Evolutionary conservation across 805 yeast species (phyloP), one percentile per base, ranked within the genome.

Genomic region (Myxozyma neotropica): DNA sequence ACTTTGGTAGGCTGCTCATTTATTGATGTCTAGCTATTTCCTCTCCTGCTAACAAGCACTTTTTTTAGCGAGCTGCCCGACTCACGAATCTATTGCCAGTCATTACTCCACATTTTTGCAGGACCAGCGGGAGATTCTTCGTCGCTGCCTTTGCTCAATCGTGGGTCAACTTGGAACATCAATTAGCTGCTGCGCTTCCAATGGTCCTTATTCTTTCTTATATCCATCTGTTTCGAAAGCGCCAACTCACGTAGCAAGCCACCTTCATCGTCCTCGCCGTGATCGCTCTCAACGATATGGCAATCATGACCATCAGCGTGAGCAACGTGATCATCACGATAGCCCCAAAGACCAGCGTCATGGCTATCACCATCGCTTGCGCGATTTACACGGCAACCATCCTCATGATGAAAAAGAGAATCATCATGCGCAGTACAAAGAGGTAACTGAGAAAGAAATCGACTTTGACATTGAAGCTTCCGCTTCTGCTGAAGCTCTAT

Each of bases 61-160:
- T n/a, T n/a, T n/a, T 17, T 2, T 10, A 55, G 53, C 33, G 15
- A 21, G 26, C 39, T 57, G 61, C 39, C 40, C 23, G 6, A 36
- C 47, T 19, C 61, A 57, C 23, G 49, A 53, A 29, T 39, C 61
- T n/a, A 31, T 57, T 19, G 49, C 58, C 19, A 44, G 36, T 24
- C 62, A 58, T 42, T 58, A 58, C 44, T 55, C 54, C 40, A n/a
- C 6, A 39, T 58, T 58, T 31, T 48, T 58, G 12, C 31, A 36
- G 10, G 24, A n/a, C 27, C 44, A 40, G 40, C 53, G 51, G 12
- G 59, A 58, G 46, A 6, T 54, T 27, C 54, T 58, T n/a, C 57
- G 59, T 39, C 50, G 52, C 35, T 58, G 62, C 46, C 13, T 58
- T 1, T 58, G 62, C 54, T 31, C 62, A 6, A n/a, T 58, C 21